A percentile compares a stretch with the other conserved stretches of the same genome.
Evolutionary conservation across 129 eudicot species (phyloP).

Genomic region (Escallonia rubra): DNA sequence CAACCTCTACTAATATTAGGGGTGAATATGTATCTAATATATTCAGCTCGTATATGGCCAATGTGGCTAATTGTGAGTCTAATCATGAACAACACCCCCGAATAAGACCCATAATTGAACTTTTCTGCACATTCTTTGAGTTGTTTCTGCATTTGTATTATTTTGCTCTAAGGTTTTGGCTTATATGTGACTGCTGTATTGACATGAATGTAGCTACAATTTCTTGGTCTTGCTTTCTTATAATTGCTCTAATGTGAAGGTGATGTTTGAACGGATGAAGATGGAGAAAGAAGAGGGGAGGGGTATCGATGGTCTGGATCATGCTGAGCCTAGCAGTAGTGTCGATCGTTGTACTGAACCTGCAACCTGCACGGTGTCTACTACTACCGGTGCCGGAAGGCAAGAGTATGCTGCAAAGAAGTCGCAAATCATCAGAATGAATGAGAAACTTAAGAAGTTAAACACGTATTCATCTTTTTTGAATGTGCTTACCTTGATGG

Average conservation of each 20-base stretch:
- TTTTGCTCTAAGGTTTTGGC: too few species aligned
- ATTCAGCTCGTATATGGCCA: too few species aligned
- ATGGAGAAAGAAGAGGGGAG: constrained; percentile 79
- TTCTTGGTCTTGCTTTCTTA: too few species aligned
- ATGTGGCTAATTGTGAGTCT: too few species aligned
- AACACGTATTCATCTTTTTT: constrained; percentile 54
- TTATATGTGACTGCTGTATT: too few species aligned
- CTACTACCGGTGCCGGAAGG: background rate
- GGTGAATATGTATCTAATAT: too few species aligned
- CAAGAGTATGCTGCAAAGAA: constrained; percentile 6
- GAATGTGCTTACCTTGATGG: constrained; percentile 48
- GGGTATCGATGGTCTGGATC: background rate
- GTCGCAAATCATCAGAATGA: constrained; percentile 13
- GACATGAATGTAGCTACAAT: too few species aligned
- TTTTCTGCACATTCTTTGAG: too few species aligned
- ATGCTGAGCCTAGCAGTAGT: constrained; percentile 13
- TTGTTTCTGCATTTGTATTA: too few species aligned
- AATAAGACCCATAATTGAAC: too few species aligned
- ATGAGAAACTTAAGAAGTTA: constrained; percentile 43
- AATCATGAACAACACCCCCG: too few species aligned
- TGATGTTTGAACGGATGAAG: constrained; percentile 62
- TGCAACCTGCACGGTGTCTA: constrained; percentile 4
- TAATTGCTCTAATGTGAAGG: constrained; percentile 23
- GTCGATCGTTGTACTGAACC: constrained; percentile 1
- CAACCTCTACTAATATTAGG: too few species aligned